Base-by-base conservation (phyloP, 176 grass and related monocot genomes). In the Cymbopogon citratus region DNA sequence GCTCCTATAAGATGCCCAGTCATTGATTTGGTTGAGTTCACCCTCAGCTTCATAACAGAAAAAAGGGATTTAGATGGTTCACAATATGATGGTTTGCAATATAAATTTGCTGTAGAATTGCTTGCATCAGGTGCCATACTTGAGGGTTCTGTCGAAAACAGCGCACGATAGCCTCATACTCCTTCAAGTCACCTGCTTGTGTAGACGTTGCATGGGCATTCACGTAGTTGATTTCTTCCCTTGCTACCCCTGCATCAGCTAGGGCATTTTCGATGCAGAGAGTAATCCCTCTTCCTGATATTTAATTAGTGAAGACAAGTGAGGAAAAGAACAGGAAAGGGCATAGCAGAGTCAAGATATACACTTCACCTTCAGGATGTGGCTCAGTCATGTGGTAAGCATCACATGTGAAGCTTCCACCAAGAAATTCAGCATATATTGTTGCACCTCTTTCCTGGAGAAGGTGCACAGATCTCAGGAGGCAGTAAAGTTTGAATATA, bases 151-250 rank as follows among this genome's bases (percentile, higher is more conserved):
- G 82, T 54, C 93, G 85, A 71, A 99, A 99, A 78, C 92, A 99
- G 44, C 83, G 91, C 36, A 91, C 83, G 8, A 99, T 90, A 69
- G 96, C 96, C 83, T 95, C 90, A 11, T 95, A 99, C 64, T 99
- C 96, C 87, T 99, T 95, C 78, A 99, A 81, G 82, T 99, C 96
- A 66, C 96, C 96, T 38, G 85, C 80, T 38, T 71, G 93, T 85
- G 97, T 99, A 52, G 93, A 99, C 41, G 97, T 96, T 90, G 97
- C 97, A 93, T 99, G 97, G 23, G 97, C 97, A 91, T 99, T 99
- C 51, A 99, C 90, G 77, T 99, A 99, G 84, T 99, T 96, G 26
- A 96, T 73, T 78, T 95, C 93, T 85, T 99, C 93, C 82, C 85
- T 99, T 66, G 76, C 9, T 81, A 96, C 80, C 46, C 93, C 97